Conservation (phyloP, 2,329 filamentous ascomycete genomes). For the Botryotinia calthae region DNA sequence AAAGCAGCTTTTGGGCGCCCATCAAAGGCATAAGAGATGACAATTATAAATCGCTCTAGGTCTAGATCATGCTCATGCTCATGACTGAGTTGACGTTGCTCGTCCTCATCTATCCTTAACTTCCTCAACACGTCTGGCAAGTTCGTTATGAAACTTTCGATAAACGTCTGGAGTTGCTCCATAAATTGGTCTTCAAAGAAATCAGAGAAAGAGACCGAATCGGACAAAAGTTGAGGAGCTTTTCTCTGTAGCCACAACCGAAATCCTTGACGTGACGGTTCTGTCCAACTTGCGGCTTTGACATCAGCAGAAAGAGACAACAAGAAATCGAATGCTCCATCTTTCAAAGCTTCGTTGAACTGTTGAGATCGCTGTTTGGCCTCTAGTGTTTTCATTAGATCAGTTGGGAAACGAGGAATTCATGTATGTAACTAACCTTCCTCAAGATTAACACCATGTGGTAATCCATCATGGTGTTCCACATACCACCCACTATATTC, state of each 20-base stretch:
- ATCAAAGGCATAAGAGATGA: slow-evolving; percentile 90
- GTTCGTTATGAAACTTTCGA: slow-evolving; percentile 91
- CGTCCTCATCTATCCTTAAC: slow-evolving; percentile 84
- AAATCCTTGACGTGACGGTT: slow-evolving; percentile 79
- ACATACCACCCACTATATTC: slow-evolving; percentile 91
- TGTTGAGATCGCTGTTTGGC: slow-evolving; percentile 67
- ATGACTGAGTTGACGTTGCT: slow-evolving; percentile 69
- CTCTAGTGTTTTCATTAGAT: slow-evolving; percentile 46
- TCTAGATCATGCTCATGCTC: slow-evolving; percentile 66
- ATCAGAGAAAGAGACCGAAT: slow-evolving; percentile 65
- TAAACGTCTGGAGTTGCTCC: slow-evolving; percentile 79
- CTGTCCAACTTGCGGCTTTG: slow-evolving; percentile 78
- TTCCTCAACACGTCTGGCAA: slow-evolving; percentile 88
- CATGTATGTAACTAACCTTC: slow-evolving; percentile 42
- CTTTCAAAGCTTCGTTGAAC: slow-evolving; percentile 75
- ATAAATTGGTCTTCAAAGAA: slow-evolving; percentile 73
- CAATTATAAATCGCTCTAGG: slow-evolving; percentile 85
- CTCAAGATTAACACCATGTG: slow-evolving; percentile 62
- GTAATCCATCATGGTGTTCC: slow-evolving; percentile 61
- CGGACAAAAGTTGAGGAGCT: slow-evolving; percentile 64
- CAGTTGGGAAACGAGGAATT: not conserved
- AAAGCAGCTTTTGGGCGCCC: slow-evolving; percentile 78
- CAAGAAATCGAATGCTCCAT: slow-evolving; percentile 90
- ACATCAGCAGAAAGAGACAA: slow-evolving; percentile 81
- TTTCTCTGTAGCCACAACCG: slow-evolving; percentile 81